Percentiles rank a stretch among this genome's conserved stretches.
These are phyloP conservation scores for Teratosphaeria viscida DNA, from an alignment of 2,329 filamentous ascomycete species.

Conservation along the genomic window DNA sequence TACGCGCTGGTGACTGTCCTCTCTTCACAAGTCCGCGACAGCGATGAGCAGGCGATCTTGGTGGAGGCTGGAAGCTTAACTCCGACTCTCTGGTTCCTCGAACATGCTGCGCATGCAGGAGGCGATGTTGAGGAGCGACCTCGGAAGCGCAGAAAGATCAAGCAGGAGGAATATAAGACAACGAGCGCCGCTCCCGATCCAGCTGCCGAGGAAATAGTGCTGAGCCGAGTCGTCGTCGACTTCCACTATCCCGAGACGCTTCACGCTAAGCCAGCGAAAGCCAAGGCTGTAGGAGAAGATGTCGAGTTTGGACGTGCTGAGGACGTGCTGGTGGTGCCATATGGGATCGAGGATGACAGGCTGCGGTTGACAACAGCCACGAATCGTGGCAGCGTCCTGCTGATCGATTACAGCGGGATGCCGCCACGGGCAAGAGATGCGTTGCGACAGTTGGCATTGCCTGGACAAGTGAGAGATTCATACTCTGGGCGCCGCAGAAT, in stretches of 20 bases:
- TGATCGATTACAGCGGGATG: constrained; percentile 13
- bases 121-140: constrained; percentile 11
- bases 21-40: constrained; percentile 16
- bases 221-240: constrained; percentile 19
- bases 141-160: constrained; percentile 15
- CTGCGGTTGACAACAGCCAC: constrained; percentile 12
- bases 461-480: constrained; percentile 7
- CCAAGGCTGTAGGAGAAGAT: constrained; percentile 9
- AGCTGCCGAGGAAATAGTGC: constrained; percentile 9
- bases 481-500: background rate
- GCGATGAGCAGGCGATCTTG: constrained; percentile 17
- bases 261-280: constrained; percentile 2
- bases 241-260: constrained; percentile 18
- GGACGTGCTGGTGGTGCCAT: constrained; percentile 10
- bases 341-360: constrained; percentile 9
- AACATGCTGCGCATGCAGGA: constrained; percentile 9
- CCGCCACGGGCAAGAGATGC: constrained; percentile 6
- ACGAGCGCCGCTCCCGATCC: background rate
- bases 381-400: constrained; percentile 11
- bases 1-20: constrained; percentile 15
- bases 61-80: constrained; percentile 24
- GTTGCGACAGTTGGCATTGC: constrained; percentile 9
- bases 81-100: constrained; percentile 22
- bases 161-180: background rate
- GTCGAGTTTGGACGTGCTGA: constrained; percentile 12